A percentile compares a stretch with the other conserved stretches of the same genome.
These are phyloP conservation scores for Leishmania lainsoni DNA, from an alignment of 208 protist species.

Conservation along the genomic window DNA sequence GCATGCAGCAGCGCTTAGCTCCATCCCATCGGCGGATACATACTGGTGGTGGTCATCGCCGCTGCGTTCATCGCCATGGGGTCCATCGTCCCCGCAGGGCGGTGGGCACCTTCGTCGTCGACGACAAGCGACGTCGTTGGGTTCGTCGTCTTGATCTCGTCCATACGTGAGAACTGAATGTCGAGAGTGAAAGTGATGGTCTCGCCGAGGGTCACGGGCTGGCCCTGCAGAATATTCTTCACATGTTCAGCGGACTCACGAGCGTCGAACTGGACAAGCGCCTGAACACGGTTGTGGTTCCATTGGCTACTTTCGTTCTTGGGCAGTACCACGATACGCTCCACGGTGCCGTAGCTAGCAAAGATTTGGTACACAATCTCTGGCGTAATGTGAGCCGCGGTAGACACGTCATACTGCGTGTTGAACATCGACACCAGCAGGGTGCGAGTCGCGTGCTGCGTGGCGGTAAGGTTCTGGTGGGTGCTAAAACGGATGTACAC, in stretches of 20 bases:
- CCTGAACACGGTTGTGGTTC: constrained; percentile 92
- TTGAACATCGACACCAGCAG: constrained; percentile 94
- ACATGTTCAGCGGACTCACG: constrained; percentile 81
- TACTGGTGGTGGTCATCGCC: constrained; percentile 17
- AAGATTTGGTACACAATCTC: constrained; percentile 93
- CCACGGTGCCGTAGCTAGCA: constrained; percentile 81
- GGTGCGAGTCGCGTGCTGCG: constrained; percentile 85
- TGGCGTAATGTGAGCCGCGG: constrained; percentile 82
- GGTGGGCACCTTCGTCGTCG: constrained; percentile 71
- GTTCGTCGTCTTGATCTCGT: constrained; percentile 90
- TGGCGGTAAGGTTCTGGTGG: constrained; percentile 89
- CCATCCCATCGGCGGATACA: constrained; percentile 36
- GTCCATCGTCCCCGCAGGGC: constrained; percentile 35
- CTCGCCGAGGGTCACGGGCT: constrained; percentile 89
- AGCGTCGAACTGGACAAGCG: constrained; percentile 90
- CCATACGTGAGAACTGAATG: constrained; percentile 92
- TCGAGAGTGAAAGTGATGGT: constrained; percentile 90
- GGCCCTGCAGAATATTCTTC: constrained; percentile 90
- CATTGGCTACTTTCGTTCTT: constrained; percentile 91
- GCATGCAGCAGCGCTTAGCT: constrained; percentile 9
- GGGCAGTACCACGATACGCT: constrained; percentile 90
- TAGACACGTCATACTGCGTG: constrained; percentile 90
- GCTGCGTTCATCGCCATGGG: constrained; percentile 27
- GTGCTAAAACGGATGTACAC: constrained; percentile 93
- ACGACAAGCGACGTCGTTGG: constrained; percentile 79